Evolutionary conservation across 495 filamentous ascomycete genomes (phyloP), one percentile per base, ranked within the genome.

Genomic region (Cercophora sp.): DNA sequence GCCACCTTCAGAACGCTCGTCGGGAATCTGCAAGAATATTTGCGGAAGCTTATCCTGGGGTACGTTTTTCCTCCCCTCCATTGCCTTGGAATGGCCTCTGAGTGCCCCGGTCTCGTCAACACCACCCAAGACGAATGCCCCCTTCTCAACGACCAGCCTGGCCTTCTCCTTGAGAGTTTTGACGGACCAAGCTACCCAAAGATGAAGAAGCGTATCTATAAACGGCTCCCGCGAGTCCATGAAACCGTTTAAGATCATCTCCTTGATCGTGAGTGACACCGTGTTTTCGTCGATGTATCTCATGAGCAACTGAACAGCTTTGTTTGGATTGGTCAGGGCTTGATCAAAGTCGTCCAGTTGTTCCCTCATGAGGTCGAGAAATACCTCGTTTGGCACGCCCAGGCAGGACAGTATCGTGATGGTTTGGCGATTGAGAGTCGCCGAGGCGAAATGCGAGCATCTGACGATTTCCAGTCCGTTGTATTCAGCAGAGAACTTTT

Each of bases 141-240:
- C 88, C 43, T 89, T 62, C 1, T 91, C 83, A 25, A 99, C 80
- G 1, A 80, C 70, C 48, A 99, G 89, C 47, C 82, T 85, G 0
- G 94, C 91, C 59, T 96, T 96, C 59, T 99, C 93, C 58, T 95
- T 96, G 10, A 99, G 78, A 24, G 82, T 72, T 52, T 91, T 91
- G 53, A 91, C 76, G 3, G 86, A 86, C 89, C 89, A 94, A 5
- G 85, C 77, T 56, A 82, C 77, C 89, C 89, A 95, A 1, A 93
- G 70, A 5, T 77, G 77, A 2, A 94, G 65, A 8, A 96, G 58
- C 0, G 86, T 89, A 35, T 79, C 80, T 36, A 91, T 68, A 62
- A 96, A 99, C 0, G 94, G 93, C 32, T 97, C 94, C 13, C 61
- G 45, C 6, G 53, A 49, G 27, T 79, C 60, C 81, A 91, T 86